phyloP scores from a whole-genome alignment of 176 grass and related monocot genomes.

The Secale cereale region DNA sequence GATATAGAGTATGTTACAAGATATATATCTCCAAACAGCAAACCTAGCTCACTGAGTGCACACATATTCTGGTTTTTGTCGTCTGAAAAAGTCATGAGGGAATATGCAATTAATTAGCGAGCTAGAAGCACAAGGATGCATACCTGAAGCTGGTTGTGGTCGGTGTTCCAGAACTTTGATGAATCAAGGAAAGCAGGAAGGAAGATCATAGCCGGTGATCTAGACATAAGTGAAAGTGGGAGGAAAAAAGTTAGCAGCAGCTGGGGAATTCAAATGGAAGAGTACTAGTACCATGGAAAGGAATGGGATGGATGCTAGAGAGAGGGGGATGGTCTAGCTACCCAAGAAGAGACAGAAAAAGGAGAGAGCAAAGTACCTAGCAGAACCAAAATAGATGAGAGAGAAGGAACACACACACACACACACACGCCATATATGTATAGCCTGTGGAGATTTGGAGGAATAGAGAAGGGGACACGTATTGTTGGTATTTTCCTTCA shows the following conservation, averaged over 20 bases:
- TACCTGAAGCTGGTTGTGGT: slow-evolving; percentile 38
- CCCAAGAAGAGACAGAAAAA: too few species aligned
- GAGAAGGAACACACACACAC: neutral
- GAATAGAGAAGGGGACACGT: neutral
- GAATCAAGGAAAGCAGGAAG: slow-evolving; percentile 38
- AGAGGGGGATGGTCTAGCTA: neutral
- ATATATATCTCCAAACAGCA: neutral
- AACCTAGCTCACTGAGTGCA: neutral
- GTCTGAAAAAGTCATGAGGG: neutral
- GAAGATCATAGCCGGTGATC: slow-evolving; percentile 39
- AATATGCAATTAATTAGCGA: neutral
- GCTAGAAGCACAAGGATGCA: neutral
- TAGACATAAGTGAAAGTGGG: neutral
- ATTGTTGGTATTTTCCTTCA: too few species aligned
- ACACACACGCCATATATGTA: neutral
- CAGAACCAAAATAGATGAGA: neutral
- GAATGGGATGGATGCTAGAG: neutral
- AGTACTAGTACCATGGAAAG: neutral
- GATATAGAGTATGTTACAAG: neutral
- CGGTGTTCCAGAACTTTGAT: slow-evolving; percentile 34
- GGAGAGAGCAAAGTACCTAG: neutral
- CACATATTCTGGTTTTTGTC: neutral
- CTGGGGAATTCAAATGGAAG: too few species aligned
- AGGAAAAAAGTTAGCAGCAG: neutral
- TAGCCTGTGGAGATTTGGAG: slow-evolving; percentile 1